Conservation (phyloP, 306 rosid species). For the Fagus crenata region DNA sequence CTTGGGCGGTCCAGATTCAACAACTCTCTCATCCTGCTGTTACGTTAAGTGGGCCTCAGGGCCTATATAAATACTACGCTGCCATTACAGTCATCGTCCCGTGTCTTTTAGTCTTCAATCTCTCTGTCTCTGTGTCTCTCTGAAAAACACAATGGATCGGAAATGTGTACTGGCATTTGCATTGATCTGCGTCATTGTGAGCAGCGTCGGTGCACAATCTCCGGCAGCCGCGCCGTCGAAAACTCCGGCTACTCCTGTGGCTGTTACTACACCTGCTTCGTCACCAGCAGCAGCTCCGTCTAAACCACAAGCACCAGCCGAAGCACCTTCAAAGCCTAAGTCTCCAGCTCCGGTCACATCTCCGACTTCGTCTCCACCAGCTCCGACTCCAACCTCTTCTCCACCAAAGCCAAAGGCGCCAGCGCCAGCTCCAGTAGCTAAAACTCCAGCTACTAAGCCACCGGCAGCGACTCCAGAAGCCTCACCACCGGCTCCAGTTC, state of each 20-base stretch:
- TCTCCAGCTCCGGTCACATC: constrained; percentile 69
- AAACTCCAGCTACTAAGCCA: constrained; percentile 39
- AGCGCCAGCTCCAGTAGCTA: constrained; percentile 37
- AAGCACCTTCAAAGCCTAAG: constrained; percentile 54
- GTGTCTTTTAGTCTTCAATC: neutral
- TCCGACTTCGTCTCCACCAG: constrained; percentile 37
- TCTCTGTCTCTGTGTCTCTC: neutral
- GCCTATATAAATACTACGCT: constrained; percentile 31
- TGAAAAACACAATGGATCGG: constrained; percentile 50
- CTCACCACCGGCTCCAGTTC: constrained; percentile 58
- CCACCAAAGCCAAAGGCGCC: constrained; percentile 23
- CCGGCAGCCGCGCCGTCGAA: constrained; percentile 64
- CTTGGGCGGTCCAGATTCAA: constrained; percentile 36
- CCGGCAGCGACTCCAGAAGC: constrained; percentile 46
- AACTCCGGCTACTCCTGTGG: constrained; percentile 39
- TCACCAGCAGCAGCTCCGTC: constrained; percentile 39
- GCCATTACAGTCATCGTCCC: neutral
- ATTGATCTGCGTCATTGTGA: constrained; percentile 63
- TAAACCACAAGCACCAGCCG: constrained; percentile 38
- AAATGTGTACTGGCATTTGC: constrained; percentile 48
- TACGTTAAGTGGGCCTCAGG: constrained; percentile 6
- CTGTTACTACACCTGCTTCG: constrained; percentile 35
- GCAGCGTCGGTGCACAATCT: constrained; percentile 81
- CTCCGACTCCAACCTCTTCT: constrained; percentile 32
- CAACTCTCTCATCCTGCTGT: constrained; percentile 24